A percentile compares a stretch with the other conserved stretches of the same genome.
Conservation (phyloP, 2,329 filamentous ascomycete genomes). For the Hirsutella minnesotensis region DNA sequence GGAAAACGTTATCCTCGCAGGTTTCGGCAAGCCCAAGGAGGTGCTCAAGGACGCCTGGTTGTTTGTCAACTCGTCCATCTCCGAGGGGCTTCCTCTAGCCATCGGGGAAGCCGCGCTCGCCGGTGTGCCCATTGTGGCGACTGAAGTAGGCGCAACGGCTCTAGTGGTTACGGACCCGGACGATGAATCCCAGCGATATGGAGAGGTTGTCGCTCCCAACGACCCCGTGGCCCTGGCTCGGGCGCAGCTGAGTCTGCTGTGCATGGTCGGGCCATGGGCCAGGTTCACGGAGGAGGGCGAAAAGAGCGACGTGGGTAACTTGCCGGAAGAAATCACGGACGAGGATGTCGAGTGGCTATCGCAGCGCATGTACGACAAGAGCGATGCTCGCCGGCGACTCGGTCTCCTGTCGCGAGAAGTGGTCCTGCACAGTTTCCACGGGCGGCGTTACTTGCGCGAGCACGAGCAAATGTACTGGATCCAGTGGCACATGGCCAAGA, state of each 20-base stretch:
- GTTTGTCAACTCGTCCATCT: constrained; percentile 45
- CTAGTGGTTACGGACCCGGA: constrained; percentile 41
- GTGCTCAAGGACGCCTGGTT: constrained; percentile 45
- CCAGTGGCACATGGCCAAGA: constrained; percentile 21
- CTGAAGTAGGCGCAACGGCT: constrained; percentile 42
- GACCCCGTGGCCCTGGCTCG: constrained; percentile 47
- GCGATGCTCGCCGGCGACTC: constrained; percentile 39
- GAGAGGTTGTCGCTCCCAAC: constrained; percentile 52
- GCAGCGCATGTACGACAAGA: constrained; percentile 48
- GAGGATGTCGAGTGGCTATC: constrained; percentile 41
- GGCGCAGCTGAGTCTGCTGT: constrained; percentile 50
- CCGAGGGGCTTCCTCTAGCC: constrained; percentile 42
- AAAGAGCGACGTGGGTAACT: constrained; percentile 15
- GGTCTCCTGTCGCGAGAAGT: constrained; percentile 47
- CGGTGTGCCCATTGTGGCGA: constrained; percentile 43
- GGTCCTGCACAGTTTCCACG: constrained; percentile 46
- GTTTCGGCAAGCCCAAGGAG: constrained; percentile 43
- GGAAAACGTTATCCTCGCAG: constrained; percentile 37
- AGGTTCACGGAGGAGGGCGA: constrained; percentile 40
- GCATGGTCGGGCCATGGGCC: constrained; percentile 49
- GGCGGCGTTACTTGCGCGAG: constrained; percentile 47
- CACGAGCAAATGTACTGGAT: constrained; percentile 51
- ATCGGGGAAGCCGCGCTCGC: constrained; percentile 46
- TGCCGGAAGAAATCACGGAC: constrained; percentile 27
- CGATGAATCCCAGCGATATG: constrained; percentile 36